A percentile compares a stretch with the other conserved stretches of the same genome.
phyloP scores from a whole-genome alignment of 2,329 filamentous ascomycete genomes.

The Phaeosphaeria sp. region DNA sequence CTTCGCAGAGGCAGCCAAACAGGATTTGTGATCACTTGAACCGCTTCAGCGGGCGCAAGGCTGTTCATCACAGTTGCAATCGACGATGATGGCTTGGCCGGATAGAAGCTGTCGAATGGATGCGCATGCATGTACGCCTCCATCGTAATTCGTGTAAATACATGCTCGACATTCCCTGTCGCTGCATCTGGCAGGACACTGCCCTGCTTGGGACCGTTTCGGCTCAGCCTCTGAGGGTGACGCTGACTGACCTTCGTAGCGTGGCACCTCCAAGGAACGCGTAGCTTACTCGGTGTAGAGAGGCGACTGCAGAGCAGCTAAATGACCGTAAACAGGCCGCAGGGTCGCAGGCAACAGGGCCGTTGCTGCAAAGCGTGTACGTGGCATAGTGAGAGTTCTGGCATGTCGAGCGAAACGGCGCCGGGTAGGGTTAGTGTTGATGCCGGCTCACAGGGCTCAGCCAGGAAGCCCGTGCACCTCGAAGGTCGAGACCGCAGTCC shows the following conservation, averaged over 20 bases:
- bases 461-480: constrained; percentile 5
- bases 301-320: not conserved
- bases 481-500: constrained; percentile 20
- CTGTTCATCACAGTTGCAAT: not conserved
- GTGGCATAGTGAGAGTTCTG: constrained; percentile 1
- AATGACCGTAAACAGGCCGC: not conserved
- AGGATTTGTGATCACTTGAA: not conserved
- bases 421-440: not conserved
- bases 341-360: not conserved
- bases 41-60: not conserved
- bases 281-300: not conserved
- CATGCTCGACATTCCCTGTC: not conserved
- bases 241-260: not conserved
- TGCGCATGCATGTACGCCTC: not conserved
- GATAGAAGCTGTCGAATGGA: not conserved
- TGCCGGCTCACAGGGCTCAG: not conserved
- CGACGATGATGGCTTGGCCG: not conserved
- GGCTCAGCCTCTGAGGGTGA: constrained; percentile 9
- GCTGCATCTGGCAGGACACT: constrained; percentile 6
- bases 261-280: not conserved
- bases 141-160: not conserved
- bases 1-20: not conserved
- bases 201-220: constrained; percentile 3
- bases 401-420: constrained; percentile 1
- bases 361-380: not conserved